Conservation (phyloP, 2,329 filamentous ascomycete genomes). For the Beauveria rudraprayagi region DNA sequence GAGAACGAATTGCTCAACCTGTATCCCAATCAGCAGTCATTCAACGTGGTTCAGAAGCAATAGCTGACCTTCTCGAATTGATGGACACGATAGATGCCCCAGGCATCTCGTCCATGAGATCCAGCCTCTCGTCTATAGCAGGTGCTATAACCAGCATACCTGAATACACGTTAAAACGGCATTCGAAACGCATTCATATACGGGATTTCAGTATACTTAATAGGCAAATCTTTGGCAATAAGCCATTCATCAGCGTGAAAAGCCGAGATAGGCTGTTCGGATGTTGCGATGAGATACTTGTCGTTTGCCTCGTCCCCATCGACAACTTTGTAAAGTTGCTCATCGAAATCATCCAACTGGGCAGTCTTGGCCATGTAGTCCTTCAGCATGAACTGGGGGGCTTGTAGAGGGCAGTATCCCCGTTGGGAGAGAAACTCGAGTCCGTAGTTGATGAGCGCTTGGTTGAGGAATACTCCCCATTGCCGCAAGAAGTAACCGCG, state of each 20-base stretch:
- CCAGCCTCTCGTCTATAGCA: slow-evolving; percentile 96
- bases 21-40: not conserved
- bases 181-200: not conserved
- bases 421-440: slow-evolving; percentile 77
- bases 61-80: slow-evolving; percentile 79
- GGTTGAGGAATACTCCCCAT: slow-evolving; percentile 86
- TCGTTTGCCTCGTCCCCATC: slow-evolving; percentile 80
- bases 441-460: slow-evolving; percentile 91
- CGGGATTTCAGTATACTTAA: slow-evolving; percentile 49
- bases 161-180: slow-evolving; percentile 36
- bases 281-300: slow-evolving; percentile 73
- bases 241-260: slow-evolving; percentile 94
- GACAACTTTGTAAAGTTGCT: slow-evolving; percentile 95
- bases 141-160: slow-evolving; percentile 84
- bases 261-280: slow-evolving; percentile 89
- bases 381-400: slow-evolving; percentile 90
- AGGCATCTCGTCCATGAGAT: slow-evolving; percentile 77
- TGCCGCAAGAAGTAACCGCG: slow-evolving; percentile 86
- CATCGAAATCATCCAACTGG: slow-evolving; percentile 93
- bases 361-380: slow-evolving; percentile 98
- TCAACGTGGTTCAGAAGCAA: not conserved
- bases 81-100: slow-evolving; percentile 97
- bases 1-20: slow-evolving; percentile 69
- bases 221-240: slow-evolving; percentile 71
- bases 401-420: slow-evolving; percentile 75